Evolutionary conservation across 176 grass and related monocot genomes (phyloP).

Genomic region (Aegilops umbellulata): DNA sequence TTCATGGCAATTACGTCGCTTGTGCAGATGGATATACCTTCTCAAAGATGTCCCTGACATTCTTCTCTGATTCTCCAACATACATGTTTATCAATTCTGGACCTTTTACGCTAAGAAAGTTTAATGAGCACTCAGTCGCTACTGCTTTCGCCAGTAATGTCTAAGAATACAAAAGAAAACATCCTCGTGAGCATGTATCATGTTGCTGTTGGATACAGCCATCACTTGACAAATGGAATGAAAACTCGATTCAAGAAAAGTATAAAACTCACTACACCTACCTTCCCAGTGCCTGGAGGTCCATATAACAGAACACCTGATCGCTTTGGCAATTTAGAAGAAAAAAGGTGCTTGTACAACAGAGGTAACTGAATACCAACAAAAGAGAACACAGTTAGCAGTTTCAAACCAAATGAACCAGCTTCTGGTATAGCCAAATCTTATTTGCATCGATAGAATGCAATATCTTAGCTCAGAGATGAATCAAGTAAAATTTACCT

Average conservation of each 20-base stretch:
- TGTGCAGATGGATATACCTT: conserved; percentile 50
- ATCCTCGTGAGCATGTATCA: conserved; percentile 15
- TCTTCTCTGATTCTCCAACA: conserved; percentile 98
- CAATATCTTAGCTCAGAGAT: background rate
- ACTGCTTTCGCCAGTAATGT: conserved; percentile 95
- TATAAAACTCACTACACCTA: conserved; percentile 28
- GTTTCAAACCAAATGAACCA: background rate
- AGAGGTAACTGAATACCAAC: conserved; percentile 73
- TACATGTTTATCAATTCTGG: conserved; percentile 99
- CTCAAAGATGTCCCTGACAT: conserved; percentile 92
- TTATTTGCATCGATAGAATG: background rate
- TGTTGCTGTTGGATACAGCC: background rate
- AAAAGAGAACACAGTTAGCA: conserved; percentile 25
- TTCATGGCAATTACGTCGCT: background rate
- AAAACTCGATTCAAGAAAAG: background rate
- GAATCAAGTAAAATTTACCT: conserved; percentile 46
- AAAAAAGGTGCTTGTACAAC: conserved; percentile 94
- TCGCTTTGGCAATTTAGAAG: conserved; percentile 81
- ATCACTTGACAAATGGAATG: background rate
- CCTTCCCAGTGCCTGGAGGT: conserved; percentile 96
- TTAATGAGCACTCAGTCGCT: conserved; percentile 90
- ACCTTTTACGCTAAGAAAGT: conserved; percentile 95
- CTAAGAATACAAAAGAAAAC: conserved; percentile 35
- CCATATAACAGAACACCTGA: conserved; percentile 89
- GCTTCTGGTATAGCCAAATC: background rate